Conservation (phyloP, 164 flowering plant genomes). For the Platanus orientalis region DNA sequence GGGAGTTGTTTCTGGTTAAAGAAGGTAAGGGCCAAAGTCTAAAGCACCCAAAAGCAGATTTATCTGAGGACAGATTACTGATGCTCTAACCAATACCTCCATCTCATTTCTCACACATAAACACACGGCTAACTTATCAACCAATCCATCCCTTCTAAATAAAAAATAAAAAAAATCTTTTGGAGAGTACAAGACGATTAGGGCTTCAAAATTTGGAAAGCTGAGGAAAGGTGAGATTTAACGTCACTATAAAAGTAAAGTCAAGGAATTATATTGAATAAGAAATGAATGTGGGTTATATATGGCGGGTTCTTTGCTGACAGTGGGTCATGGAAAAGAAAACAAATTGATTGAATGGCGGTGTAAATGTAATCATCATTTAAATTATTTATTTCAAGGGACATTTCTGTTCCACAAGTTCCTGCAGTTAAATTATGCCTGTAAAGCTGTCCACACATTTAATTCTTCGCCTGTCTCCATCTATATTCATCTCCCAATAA, state of each 20-base stretch:
- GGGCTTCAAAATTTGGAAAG: background rate
- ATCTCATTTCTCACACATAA: no score
- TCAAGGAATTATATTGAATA: background rate
- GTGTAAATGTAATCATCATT: conserved; percentile 14
- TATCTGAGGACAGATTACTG: no score
- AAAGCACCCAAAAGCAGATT: no score
- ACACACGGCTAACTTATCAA: no score
- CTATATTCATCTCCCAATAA: no score
- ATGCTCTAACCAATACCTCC: no score
- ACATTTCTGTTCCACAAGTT: conserved; percentile 16
- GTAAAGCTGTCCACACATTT: conserved; percentile 6
- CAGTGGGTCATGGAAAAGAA: conserved; percentile 1
- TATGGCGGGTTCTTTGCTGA: background rate
- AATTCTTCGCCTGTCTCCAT: background rate
- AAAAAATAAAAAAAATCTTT: no score
- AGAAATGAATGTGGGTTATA: background rate
- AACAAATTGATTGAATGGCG: conserved; percentile 13
- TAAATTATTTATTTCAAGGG: conserved; percentile 11
- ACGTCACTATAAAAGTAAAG: background rate
- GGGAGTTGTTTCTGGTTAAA: no score
- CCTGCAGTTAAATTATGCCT: conserved; percentile 7
- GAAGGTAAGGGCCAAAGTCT: no score
- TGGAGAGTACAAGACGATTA: background rate
- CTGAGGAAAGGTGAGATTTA: no score
- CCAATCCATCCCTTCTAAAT: no score